These are phyloP conservation scores for Corylus heterophylla DNA, from an alignment of 306 rosid genomes.

Conservation along the genomic window DNA sequence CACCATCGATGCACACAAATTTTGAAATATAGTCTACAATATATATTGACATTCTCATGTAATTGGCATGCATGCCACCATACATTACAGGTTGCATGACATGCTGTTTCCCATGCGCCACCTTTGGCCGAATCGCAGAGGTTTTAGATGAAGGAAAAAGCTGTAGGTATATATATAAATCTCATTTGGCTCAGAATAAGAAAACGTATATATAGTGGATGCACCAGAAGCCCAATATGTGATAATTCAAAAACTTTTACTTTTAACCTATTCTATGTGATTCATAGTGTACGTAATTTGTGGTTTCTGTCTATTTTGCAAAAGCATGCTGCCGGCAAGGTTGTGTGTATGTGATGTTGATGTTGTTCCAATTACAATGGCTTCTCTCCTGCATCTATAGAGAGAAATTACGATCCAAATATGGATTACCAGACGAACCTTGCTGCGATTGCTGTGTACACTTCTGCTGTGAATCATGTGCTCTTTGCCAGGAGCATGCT, in stretches of 20 bases:
- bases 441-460: conserved; percentile 50
- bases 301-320: not conserved
- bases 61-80: not conserved
- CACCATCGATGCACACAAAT: too few relatives aligned
- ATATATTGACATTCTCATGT: not conserved
- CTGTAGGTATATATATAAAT: conserved; percentile 4
- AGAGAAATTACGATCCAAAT: conserved; percentile 37
- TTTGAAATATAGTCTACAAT: not conserved
- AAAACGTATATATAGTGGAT: too few relatives aligned
- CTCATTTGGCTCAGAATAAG: too few relatives aligned
- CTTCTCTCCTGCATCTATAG: conserved; percentile 36
- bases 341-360: conserved; percentile 32
- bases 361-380: conserved; percentile 34
- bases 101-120: conserved; percentile 23
- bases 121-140: conserved; percentile 32
- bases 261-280: too few relatives aligned
- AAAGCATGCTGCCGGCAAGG: conserved; percentile 45
- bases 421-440: conserved; percentile 40
- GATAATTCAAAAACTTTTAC: too few relatives aligned
- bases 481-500: conserved; percentile 45
- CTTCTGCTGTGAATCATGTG: conserved; percentile 31
- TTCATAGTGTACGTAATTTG: not conserved
- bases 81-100: conserved; percentile 26
- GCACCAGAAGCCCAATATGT: too few relatives aligned
- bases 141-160: conserved; percentile 26